These are phyloP conservation scores for Cotoneaster glaucophyllus DNA, from an alignment of 306 rosid genomes.

Conservation along the genomic window DNA sequence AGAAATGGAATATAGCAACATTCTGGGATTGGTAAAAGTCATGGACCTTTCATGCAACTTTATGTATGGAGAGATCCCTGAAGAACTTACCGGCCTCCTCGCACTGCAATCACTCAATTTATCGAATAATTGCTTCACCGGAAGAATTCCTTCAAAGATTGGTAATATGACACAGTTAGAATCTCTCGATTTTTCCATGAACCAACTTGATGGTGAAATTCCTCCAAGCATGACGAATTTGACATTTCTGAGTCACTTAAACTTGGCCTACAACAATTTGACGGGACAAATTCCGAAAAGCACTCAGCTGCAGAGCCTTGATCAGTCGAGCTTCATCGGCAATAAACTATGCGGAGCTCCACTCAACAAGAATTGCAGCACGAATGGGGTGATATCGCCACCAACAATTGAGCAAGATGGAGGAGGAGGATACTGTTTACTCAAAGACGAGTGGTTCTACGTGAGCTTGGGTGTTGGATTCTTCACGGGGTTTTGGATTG, in stretches of 20 bases:
- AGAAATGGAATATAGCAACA: not conserved
- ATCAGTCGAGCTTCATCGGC: not conserved
- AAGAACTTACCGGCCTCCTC: conserved; percentile 1
- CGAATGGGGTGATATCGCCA: not conserved
- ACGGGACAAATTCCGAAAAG: not conserved
- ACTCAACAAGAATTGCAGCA: not conserved
- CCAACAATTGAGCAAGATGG: not conserved
- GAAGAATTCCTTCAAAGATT: not conserved
- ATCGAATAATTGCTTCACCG: not conserved
- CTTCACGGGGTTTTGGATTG: not conserved
- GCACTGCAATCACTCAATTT: not conserved
- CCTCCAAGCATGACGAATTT: not conserved
- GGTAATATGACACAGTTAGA: not conserved
- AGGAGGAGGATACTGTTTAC: conserved; percentile 1
- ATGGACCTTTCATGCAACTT: conserved; percentile 8
- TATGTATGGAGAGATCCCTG: not conserved
- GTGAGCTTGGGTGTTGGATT: conserved; percentile 4
- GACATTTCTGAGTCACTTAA: no score
- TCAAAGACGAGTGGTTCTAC: not conserved
- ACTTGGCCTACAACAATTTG: no score
- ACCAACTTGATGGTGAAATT: conserved; percentile 8
- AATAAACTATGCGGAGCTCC: conserved; percentile 1
- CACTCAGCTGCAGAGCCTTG: conserved; percentile 3
- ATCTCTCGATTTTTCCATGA: not conserved
- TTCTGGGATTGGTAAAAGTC: not conserved